Conservation (phyloP, 345 rosid genomes). For the Eucalyptus erythrocorys region DNA sequence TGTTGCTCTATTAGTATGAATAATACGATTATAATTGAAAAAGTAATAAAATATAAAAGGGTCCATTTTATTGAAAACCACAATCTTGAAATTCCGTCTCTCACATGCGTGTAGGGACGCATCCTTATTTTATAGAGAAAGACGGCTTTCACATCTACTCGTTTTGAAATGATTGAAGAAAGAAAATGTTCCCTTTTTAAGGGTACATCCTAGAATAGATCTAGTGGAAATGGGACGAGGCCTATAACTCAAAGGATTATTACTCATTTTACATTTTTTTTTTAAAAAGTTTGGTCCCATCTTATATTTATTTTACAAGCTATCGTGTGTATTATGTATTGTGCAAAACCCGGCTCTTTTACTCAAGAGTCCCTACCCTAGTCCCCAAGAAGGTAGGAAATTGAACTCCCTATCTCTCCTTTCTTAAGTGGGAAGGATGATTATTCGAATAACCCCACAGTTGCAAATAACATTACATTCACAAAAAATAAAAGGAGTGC, state of each 20-base stretch:
- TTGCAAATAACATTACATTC: neutral
- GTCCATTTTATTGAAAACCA: neutral
- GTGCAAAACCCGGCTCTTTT: too few species aligned
- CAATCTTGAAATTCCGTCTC: neutral
- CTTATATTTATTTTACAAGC: too few species aligned
- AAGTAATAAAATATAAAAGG: neutral
- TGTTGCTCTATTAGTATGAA: neutral
- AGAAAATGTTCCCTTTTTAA: neutral
- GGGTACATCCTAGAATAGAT: neutral
- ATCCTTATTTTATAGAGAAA: neutral
- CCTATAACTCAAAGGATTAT: neutral
- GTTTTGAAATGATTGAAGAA: neutral
- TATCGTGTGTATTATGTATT: too few species aligned
- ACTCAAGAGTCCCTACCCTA: fast-evolving
- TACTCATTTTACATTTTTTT: neutral
- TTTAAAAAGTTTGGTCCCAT: too few species aligned
- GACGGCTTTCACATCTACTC: neutral
- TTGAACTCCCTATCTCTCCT: too few species aligned
- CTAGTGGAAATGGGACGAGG: neutral
- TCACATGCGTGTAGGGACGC: neutral
- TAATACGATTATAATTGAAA: neutral
- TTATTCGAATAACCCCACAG: too few species aligned
- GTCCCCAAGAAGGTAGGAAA: too few species aligned
- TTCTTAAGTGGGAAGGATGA: too few species aligned
- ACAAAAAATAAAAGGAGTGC: neutral